Evolutionary conservation across 2,329 filamentous ascomycete genomes (phyloP), one percentile per base, ranked within the genome.

Genomic region (Hymenoscyphus infarciens): DNA sequence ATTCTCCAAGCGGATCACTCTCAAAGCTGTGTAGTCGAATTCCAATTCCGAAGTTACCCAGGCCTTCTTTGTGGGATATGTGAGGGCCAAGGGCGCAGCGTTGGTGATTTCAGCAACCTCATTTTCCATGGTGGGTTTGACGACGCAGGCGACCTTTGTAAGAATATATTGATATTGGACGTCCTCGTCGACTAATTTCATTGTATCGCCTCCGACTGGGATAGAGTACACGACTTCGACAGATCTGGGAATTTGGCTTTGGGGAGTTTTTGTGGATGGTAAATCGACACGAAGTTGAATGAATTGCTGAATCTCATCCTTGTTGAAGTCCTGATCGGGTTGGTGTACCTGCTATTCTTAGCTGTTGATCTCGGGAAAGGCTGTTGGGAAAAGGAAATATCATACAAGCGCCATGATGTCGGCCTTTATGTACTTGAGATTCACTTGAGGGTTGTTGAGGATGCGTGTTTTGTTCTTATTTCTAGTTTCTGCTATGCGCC

Each of bases 141-240:
- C 22, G n/a, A 33, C 29, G 27, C 16, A 55, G 25, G 53, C 53
- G 25, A 55, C 53, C 16, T 55, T 55, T 3, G 53, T 55, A n/a
- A 55, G 25, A 5, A 55, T 25, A 55, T 55, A 55, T 29, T 55
- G 53, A 31, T 55, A 55, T 33, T 31, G 13, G n/a, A 31, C 27
- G 7, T 55, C 53, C 16, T 55, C 53, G 13, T 55, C 27, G 29
- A n/a, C 7, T 31, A 31, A 19, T 55, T 33, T 29, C 25, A 33
- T 55, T 13, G 53, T 55, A 16, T 29, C 29, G 5, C 53, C 16
- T 16, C 53, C 53, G 8, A 55, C 15, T 19, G 53, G 53, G n/a
- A 55, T 33, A 8, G 53, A 55, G 29, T 55, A 55, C 8, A 55
- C 53, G 5, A 55, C 29, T 33, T 55, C 53, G 15, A 55, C 25